Conservation (phyloP, 768 basidiomycete species). For the Serendipita sp. region DNA sequence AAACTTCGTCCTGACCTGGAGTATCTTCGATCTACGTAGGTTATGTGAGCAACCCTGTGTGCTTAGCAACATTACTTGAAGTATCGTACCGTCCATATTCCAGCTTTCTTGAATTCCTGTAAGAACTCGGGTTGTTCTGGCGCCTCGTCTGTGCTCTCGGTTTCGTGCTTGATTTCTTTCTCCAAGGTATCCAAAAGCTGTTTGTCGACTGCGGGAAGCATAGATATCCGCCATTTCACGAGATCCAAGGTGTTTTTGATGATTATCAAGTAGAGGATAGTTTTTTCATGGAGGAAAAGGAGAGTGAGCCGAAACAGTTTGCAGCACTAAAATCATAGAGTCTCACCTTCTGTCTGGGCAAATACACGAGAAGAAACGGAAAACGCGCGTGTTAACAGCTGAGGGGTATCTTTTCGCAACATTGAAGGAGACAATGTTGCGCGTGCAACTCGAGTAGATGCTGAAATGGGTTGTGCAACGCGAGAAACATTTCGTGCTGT, state of each 20-base stretch:
- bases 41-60: too few relatives aligned
- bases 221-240: background rate
- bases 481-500: background rate
- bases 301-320: too few relatives aligned
- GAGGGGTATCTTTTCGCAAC: background rate
- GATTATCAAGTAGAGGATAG: too few relatives aligned
- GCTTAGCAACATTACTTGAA: background rate
- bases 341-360: conserved; percentile 29
- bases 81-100: conserved; percentile 56
- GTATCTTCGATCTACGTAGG: conserved; percentile 45
- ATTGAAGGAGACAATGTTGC: background rate
- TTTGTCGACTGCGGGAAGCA: conserved; percentile 42
- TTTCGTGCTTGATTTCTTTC: conserved; percentile 78
- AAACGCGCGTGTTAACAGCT: conserved; percentile 24
- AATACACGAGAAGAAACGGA: conserved; percentile 23
- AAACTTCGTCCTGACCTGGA: conserved; percentile 63
- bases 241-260: too few relatives aligned
- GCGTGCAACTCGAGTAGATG: background rate
- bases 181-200: conserved; percentile 54
- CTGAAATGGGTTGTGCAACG: background rate
- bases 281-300: background rate
- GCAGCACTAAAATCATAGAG: too few relatives aligned
- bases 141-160: conserved; percentile 31
- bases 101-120: conserved; percentile 50
- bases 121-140: conserved; percentile 52